Base-by-base conservation (phyloP, 2,329 filamentous ascomycete species). In the Botrytis pseudocinerea region DNA sequence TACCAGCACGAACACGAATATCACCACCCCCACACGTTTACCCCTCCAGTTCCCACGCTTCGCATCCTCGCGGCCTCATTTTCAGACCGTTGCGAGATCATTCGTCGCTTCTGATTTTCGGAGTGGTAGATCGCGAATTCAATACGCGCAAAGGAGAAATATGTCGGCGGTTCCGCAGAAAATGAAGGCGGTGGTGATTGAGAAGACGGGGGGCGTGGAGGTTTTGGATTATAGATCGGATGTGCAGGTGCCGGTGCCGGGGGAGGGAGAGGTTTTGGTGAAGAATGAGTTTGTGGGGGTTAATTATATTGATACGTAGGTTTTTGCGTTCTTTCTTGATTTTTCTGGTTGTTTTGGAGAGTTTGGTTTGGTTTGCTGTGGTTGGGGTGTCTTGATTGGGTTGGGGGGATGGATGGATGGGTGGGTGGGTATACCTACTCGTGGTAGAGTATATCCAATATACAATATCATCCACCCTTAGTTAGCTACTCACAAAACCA, bases 241-340 rank as follows among this genome's bases (percentile, higher is more conserved):
- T 80, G 81, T 94, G 6, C 90, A 91, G 12, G 88, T 97, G 1
- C 93, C 94, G 0, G 83, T 86, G 61, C 88, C 87, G 1, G 85
- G 88, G 48, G 88, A 91, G 28, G 91, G 90, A 72, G 87, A 97
- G 77, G 82, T 97, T 32, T 87, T 97, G 8, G 88, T 97, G 73
- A 92, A 91, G 83, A 97, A 97, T 82, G 89, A 91, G 76, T 92
- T 88, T 81, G 86, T 92, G 65, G 95, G 94, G 74, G 85, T 97
- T 75, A 97, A 97, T 83, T 97, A 88, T 84, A 97, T 97, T 79
- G 95, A 97, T 83, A 97, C 85, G 87, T 90, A 81, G 77, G 69
- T 71, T 35, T 14, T 35, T 54, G 25, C 2, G n/a, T 8, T 7
- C 38, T 63, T 9, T 48, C 44, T 42, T 44, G 0, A 5, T 16